phyloP scores from a whole-genome alignment of 768 basidiomycete genomes.

The Sarcodon sp. region DNA sequence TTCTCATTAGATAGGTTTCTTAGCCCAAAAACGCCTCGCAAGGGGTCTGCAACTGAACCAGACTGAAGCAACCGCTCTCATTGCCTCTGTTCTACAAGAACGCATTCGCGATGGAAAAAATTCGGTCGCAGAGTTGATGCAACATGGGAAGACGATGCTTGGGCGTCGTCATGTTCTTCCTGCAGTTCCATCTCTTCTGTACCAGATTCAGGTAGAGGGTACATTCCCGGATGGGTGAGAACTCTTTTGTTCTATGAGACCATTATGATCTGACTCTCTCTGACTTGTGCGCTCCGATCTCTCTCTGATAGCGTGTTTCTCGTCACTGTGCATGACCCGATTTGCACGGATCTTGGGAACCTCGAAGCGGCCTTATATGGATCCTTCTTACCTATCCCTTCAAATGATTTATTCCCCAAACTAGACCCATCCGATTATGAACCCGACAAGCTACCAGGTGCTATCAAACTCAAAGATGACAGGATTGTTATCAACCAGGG shows the following conservation, averaged over 20 bases:
- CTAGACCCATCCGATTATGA: conserved; percentile 34
- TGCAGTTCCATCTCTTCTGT: conserved; percentile 58
- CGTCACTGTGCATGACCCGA: conserved; percentile 95
- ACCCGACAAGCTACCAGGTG: conserved; percentile 54
- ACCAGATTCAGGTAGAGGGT: conserved; percentile 91
- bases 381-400: conserved; percentile 80
- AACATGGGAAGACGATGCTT: conserved; percentile 78
- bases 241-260: background rate
- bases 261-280: background rate
- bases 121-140: conserved; percentile 86
- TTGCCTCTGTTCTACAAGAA: conserved; percentile 89
- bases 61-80: conserved; percentile 80
- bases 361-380: conserved; percentile 83
- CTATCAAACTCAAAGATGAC: conserved; percentile 52
- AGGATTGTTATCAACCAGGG: conserved; percentile 68
- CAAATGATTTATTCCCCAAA: conserved; percentile 49
- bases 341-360: conserved; percentile 73
- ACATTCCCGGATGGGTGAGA: conserved; percentile 78
- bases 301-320: conserved; percentile 58
- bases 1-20: conserved; percentile 54
- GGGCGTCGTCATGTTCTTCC: conserved; percentile 85
- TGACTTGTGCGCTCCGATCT: background rate
- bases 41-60: conserved; percentile 83
- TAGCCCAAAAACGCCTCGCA: conserved; percentile 91
- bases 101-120: conserved; percentile 84